These are phyloP conservation scores for Conoideocrella luteorostrata DNA, from an alignment of 2,329 filamentous ascomycete genomes.

Conservation along the genomic window DNA sequence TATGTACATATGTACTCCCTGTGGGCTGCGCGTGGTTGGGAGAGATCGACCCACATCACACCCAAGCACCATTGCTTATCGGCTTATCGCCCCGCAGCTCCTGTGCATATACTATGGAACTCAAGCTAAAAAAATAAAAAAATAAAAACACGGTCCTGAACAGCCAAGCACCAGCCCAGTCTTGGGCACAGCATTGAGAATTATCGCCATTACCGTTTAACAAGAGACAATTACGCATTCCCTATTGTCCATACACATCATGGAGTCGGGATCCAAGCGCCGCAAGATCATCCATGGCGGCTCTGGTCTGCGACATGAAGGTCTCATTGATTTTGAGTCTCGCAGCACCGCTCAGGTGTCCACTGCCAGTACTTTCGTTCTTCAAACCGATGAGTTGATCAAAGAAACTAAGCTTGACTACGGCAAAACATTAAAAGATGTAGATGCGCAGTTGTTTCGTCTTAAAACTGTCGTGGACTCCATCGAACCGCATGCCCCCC, in stretches of 20 bases:
- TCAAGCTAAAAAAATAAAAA: conserved; percentile 9
- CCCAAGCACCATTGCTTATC: conserved; percentile 15
- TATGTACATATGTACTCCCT: too few relatives aligned
- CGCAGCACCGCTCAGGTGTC: conserved; percentile 33
- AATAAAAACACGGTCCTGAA: background rate
- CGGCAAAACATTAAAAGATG: conserved; percentile 37
- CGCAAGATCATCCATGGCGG: conserved; percentile 40
- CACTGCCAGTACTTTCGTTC: conserved; percentile 48
- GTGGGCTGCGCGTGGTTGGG: too few relatives aligned
- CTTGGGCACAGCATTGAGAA: background rate
- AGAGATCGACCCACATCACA: too few relatives aligned
- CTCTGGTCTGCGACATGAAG: conserved; percentile 25
- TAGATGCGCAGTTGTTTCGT: conserved; percentile 42
- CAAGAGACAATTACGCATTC: background rate
- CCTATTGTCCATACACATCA: conserved; percentile 15
- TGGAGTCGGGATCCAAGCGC: conserved; percentile 43
- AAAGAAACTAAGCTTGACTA: conserved; percentile 50
- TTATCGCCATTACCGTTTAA: background rate
- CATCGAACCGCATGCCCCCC: conserved; percentile 40
- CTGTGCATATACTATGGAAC: conserved; percentile 10
- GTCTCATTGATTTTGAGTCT: conserved; percentile 35
- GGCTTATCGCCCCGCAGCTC: conserved; percentile 20
- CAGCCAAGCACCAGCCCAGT: background rate
- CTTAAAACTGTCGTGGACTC: conserved; percentile 48
- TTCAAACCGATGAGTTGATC: conserved; percentile 55